Conservation (phyloP, 2,329 filamentous ascomycete species). For the Cercospora zeina region DNA sequence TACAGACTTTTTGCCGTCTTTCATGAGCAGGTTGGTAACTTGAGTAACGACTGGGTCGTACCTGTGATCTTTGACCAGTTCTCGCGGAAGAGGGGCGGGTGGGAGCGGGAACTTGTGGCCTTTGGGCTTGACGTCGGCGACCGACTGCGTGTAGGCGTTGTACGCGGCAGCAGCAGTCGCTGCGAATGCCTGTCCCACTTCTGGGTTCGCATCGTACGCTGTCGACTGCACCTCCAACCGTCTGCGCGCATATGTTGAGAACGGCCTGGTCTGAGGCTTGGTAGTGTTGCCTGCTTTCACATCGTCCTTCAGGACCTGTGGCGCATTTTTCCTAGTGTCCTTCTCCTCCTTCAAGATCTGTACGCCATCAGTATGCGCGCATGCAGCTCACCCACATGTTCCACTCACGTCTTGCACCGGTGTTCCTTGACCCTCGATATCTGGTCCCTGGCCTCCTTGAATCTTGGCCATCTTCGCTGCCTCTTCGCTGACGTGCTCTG, state of each 20-base stretch:
- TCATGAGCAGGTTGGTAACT: constrained; percentile 88
- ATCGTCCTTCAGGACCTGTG: constrained; percentile 65
- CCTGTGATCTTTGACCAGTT: constrained; percentile 69
- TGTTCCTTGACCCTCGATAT: constrained; percentile 62
- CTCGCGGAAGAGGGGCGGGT: constrained; percentile 62
- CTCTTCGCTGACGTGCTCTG: constrained; percentile 66
- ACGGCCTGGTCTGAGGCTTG: constrained; percentile 50
- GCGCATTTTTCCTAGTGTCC: constrained; percentile 61
- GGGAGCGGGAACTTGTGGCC: constrained; percentile 82
- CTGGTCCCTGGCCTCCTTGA: constrained; percentile 59
- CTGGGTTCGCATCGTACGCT: constrained; percentile 6
- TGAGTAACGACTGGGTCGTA: constrained; percentile 85
- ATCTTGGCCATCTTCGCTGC: constrained; percentile 61
- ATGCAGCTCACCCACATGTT: neutral
- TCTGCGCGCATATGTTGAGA: constrained; percentile 57
- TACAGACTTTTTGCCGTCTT: constrained; percentile 81
- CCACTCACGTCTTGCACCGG: constrained; percentile 63
- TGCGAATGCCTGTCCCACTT: constrained; percentile 29
- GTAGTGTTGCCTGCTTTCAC: constrained; percentile 46
- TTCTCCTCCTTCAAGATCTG: constrained; percentile 66
- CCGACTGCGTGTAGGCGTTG: constrained; percentile 20
- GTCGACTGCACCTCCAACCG: constrained; percentile 23
- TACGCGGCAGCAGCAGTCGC: constrained; percentile 28
- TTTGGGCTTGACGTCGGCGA: constrained; percentile 47
- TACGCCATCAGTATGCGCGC: neutral